Percentiles rank a stretch among this genome's conserved stretches.
Evolutionary conservation across 495 filamentous ascomycete species (phyloP).

Genomic region (Penicillium psychrofluorescens): DNA sequence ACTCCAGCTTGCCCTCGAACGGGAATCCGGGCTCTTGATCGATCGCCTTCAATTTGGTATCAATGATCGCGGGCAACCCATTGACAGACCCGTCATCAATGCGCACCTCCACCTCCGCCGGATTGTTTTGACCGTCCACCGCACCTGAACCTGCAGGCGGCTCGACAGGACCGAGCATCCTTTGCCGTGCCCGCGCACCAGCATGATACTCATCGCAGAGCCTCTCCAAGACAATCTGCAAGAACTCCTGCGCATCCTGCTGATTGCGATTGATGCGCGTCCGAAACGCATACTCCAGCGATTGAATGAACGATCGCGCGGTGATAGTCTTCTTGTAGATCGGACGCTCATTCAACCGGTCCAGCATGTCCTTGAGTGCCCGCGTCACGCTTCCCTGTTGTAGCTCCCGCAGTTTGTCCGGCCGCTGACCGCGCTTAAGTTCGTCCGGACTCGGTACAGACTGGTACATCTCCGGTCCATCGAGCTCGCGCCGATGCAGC

Average conservation of each 20-base stretch:
- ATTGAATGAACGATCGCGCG: conserved; percentile 67
- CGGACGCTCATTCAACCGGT: conserved; percentile 88
- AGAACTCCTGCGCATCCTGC: conserved; percentile 97
- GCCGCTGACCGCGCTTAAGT: conserved; percentile 30
- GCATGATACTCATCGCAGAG: conserved; percentile 91
- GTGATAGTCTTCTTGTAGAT: conserved; percentile 93
- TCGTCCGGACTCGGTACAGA: conserved; percentile 43
- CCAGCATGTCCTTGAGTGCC: conserved; percentile 85
- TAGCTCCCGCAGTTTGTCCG: conserved; percentile 63
- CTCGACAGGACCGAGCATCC: conserved; percentile 17
- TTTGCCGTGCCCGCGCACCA: conserved; percentile 59
- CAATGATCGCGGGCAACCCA: conserved; percentile 34
- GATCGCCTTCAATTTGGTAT: conserved; percentile 36
- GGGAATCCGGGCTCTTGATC: conserved; percentile 70
- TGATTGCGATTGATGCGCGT: conserved; percentile 88
- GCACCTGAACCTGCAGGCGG: conserved; percentile 9
- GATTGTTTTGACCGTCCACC: conserved; percentile 13
- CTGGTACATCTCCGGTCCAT: conserved; percentile 65
- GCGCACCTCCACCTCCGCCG: conserved; percentile 29
- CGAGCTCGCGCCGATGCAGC: conserved; percentile 70
- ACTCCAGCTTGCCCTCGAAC: conserved; percentile 78
- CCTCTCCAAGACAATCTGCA: conserved; percentile 88
- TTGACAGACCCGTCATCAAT: conserved; percentile 34
- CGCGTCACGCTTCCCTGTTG: conserved; percentile 77
- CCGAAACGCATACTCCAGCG: conserved; percentile 77